Evolutionary conservation across 305 asterid species (phyloP).

Genomic region (Caryopteris hybrid): DNA sequence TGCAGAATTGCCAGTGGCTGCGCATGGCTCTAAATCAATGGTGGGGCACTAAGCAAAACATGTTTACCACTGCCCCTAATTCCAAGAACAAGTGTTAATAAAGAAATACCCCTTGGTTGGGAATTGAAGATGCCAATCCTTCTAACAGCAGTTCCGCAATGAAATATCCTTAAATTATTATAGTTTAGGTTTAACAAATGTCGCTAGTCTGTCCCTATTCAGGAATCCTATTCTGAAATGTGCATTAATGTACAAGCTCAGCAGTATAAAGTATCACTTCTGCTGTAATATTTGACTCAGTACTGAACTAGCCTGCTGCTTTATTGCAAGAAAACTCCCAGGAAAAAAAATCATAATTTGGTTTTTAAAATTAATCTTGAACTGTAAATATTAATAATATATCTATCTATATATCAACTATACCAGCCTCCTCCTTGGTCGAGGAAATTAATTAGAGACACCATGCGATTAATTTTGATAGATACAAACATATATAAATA

Average conservation of each 20-base stretch:
- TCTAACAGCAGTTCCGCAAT: not conserved
- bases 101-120: conserved; percentile 16
- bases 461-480: too few species aligned
- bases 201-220: conserved; percentile 18
- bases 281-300: conserved; percentile 17
- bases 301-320: conserved; percentile 8
- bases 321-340: not conserved
- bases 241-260: conserved; percentile 12
- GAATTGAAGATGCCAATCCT: conserved; percentile 22
- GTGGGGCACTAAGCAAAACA: conserved; percentile 37
- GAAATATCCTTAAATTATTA: not conserved
- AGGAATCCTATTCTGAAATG: conserved; percentile 17
- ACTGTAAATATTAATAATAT: too few species aligned
- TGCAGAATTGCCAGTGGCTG: not conserved
- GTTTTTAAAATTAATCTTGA: too few species aligned
- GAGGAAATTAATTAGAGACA: not conserved
- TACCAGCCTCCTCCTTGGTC: too few species aligned
- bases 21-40: not conserved
- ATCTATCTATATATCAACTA: too few species aligned
- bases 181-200: conserved; percentile 13
- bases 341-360: too few species aligned
- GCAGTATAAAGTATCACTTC: conserved; percentile 24
- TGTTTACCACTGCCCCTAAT: conserved; percentile 37
- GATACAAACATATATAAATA: too few species aligned
- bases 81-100: conserved; percentile 26